Conservation (phyloP, 192 early-diverging fungal genomes). For the Powellomyces hirtus region DNA sequence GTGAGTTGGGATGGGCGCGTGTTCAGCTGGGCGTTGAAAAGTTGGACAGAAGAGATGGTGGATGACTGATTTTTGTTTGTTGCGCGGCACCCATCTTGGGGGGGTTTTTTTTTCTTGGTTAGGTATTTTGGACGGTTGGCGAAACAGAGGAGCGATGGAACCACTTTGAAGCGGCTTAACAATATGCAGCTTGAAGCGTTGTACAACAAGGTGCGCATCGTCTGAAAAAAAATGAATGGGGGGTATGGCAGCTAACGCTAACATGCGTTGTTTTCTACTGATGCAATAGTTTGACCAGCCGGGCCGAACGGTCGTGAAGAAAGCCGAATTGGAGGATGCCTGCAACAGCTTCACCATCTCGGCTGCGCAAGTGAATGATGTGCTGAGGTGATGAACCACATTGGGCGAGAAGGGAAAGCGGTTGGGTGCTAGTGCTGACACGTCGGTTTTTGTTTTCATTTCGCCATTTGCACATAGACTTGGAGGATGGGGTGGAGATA, state of each 20-base stretch:
- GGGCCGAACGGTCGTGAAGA: conserved; percentile 9
- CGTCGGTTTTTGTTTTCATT: too few relatives aligned
- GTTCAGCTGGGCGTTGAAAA: background rate
- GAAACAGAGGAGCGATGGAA: conserved; percentile 29
- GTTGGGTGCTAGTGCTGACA: too few relatives aligned
- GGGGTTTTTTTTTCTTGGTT: too few relatives aligned
- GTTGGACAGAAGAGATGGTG: background rate
- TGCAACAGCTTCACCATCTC: conserved; percentile 28
- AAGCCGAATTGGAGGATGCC: conserved; percentile 34
- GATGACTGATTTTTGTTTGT: too few relatives aligned
- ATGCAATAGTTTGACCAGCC: conserved; percentile 24
- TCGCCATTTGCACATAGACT: conserved; percentile 26
- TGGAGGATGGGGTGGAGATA: conserved; percentile 41
- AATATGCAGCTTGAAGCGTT: conserved; percentile 46
- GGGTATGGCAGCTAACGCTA: too few relatives aligned
- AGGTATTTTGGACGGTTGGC: conserved; percentile 45
- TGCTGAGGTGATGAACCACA: conserved; percentile 32
- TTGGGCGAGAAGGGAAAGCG: too few relatives aligned
- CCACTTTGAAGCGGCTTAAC: conserved; percentile 22
- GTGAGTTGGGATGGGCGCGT: conserved; percentile 13
- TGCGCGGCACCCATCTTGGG: too few relatives aligned
- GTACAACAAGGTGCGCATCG: conserved; percentile 40
- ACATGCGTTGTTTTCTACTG: too few relatives aligned
- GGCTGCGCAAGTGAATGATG: conserved; percentile 22
- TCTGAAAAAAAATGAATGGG: too few relatives aligned